Evolutionary conservation across 495 filamentous ascomycete species (phyloP).

Genomic region (Chaetomium tenue): DNA sequence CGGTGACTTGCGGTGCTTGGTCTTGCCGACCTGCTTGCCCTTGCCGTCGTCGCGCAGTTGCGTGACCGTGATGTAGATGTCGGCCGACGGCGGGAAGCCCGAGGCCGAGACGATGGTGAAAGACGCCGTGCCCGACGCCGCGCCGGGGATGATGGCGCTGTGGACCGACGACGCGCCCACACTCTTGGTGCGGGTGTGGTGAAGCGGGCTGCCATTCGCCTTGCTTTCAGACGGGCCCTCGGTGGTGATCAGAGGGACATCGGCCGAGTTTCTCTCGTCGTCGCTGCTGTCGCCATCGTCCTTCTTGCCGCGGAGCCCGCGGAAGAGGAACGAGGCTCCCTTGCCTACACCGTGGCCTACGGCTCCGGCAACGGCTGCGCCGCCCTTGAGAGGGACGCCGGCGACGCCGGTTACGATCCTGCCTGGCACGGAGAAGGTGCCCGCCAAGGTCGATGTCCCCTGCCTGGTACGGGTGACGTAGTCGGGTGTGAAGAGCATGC

Average conservation of each 20-base stretch:
- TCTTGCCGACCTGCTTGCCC: conserved; percentile 80
- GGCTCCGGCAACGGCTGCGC: conserved; percentile 30
- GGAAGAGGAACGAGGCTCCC: conserved; percentile 82
- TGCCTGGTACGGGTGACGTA: conserved; percentile 86
- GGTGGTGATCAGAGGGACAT: conserved; percentile 48
- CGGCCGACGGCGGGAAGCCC: conserved; percentile 73
- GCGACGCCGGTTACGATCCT: conserved; percentile 78
- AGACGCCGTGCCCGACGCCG: conserved; percentile 69
- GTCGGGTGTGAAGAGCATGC: conserved; percentile 88
- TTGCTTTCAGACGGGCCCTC: conserved; percentile 42
- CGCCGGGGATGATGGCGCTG: conserved; percentile 54
- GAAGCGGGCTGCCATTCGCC: conserved; percentile 37
- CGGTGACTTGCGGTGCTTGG: conserved; percentile 70
- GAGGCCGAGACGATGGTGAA: conserved; percentile 78
- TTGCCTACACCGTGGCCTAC: conserved; percentile 74
- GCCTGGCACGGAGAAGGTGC: conserved; percentile 86
- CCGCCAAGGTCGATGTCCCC: conserved; percentile 89
- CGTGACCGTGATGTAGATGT: conserved; percentile 75
- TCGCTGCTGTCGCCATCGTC: conserved; percentile 42
- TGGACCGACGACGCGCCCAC: conserved; percentile 60
- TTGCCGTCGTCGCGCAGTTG: conserved; percentile 57
- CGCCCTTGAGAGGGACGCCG: conserved; percentile 89
- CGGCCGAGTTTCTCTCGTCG: conserved; percentile 30
- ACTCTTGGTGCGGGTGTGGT: conserved; percentile 66
- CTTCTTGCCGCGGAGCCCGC: conserved; percentile 65